Evolutionary conservation across 176 grass and related monocot genomes (phyloP).

Genomic region (Saccharum spontaneum): DNA sequence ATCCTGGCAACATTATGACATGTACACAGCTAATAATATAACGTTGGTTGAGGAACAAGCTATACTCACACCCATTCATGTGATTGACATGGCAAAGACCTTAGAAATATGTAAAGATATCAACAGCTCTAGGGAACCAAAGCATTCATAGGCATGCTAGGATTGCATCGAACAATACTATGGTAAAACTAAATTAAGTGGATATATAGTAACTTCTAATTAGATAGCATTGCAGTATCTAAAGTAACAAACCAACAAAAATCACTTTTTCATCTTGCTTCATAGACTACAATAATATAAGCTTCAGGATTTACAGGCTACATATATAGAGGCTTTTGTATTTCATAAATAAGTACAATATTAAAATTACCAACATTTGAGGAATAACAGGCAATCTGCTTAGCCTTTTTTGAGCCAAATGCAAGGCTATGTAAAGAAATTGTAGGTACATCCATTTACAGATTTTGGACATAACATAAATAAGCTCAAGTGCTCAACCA

Average conservation of each 20-base stretch:
- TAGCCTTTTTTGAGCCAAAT: neutral
- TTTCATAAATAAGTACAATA: neutral
- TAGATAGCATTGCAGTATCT: neutral
- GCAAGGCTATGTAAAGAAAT: no score
- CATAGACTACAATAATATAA: neutral
- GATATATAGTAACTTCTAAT: neutral
- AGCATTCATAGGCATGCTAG: neutral
- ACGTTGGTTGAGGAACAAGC: neutral
- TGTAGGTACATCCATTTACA: neutral
- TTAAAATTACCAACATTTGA: neutral
- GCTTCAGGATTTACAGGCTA: neutral
- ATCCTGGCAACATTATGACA: slow-evolving; percentile 39
- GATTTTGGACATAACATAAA: neutral
- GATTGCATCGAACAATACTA: neutral
- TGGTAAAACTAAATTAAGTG: neutral
- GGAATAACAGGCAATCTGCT: neutral
- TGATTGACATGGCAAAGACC: neutral
- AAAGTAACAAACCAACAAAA: neutral
- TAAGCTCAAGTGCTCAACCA: neutral
- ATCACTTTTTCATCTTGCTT: neutral
- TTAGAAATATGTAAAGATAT: neutral
- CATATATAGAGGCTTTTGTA: neutral
- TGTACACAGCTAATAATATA: neutral
- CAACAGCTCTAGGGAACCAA: neutral
- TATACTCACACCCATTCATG: neutral